Conservation (phyloP, 2,329 filamentous ascomycete genomes). For the Exophiala dermatitidis region DNA sequence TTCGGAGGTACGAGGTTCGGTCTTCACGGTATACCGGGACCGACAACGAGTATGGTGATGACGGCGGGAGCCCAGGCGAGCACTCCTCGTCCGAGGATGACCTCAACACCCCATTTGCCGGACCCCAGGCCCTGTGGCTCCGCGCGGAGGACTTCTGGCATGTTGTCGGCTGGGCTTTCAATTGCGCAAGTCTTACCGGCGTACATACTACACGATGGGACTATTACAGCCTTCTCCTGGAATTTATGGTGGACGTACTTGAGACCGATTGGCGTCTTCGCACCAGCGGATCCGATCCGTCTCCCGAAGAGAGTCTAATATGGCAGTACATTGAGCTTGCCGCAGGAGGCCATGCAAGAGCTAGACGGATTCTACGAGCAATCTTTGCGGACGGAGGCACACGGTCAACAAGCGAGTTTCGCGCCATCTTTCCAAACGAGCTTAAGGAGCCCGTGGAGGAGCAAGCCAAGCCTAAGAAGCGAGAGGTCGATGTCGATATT, state of each 20-base stretch:
- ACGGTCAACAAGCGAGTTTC: constrained; percentile 37
- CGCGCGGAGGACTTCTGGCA: constrained; percentile 85
- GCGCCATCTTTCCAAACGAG: constrained; percentile 40
- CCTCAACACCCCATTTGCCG: constrained; percentile 55
- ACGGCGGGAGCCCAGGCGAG: constrained; percentile 34
- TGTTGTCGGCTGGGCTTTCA: constrained; percentile 84
- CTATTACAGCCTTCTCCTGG: constrained; percentile 73
- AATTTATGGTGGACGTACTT: constrained; percentile 53
- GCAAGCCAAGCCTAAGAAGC: constrained; percentile 33
- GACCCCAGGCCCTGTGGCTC: constrained; percentile 61
- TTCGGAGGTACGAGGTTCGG: constrained; percentile 38
- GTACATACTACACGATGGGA: constrained; percentile 57
- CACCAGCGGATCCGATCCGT: constrained; percentile 13
- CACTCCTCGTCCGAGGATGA: constrained; percentile 32
- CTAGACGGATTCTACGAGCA: constrained; percentile 40
- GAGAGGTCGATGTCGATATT: constrained; percentile 39
- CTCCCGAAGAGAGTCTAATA: constrained; percentile 36
- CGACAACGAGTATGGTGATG: constrained; percentile 21
- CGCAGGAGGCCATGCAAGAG: constrained; percentile 30
- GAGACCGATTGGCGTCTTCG: constrained; percentile 39
- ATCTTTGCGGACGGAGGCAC: constrained; percentile 42
- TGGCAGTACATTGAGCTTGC: constrained; percentile 36
- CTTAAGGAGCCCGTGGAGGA: constrained; percentile 32
- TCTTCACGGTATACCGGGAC: constrained; percentile 4
- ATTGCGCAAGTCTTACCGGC: constrained; percentile 63